A percentile compares a stretch with the other conserved stretches of the same genome.
phyloP scores from a whole-genome alignment of 805 yeast genomes.

The Phaffomyces antillensis region DNA sequence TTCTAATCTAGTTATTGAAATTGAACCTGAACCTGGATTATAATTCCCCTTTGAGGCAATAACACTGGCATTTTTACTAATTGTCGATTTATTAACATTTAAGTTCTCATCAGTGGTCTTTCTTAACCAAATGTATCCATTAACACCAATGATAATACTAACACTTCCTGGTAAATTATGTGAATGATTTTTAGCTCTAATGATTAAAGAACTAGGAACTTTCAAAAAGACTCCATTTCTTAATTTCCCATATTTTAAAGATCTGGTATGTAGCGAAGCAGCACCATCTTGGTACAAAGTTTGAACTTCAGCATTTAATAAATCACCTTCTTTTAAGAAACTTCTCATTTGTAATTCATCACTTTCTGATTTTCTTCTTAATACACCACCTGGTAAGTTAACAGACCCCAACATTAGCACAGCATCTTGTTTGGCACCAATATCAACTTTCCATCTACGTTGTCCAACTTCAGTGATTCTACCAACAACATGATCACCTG shows the following conservation, averaged over 20 bases:
- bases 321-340: constrained; percentile 91
- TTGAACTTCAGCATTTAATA: constrained; percentile 94
- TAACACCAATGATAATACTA: constrained; percentile 84
- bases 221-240: constrained; percentile 80
- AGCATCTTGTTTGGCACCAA: constrained; percentile 93
- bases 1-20: constrained; percentile 77
- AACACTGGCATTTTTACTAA: constrained; percentile 29
- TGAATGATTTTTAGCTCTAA: constrained; percentile 82
- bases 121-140: constrained; percentile 90
- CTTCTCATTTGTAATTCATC: constrained; percentile 96
- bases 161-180: constrained; percentile 92
- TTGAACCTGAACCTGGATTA: constrained; percentile 51
- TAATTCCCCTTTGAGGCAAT: constrained; percentile 28
- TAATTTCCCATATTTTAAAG: constrained; percentile 89
- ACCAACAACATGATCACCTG: constrained; percentile 95
- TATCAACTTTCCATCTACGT: constrained; percentile 94
- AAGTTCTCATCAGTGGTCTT: constrained; percentile 42
- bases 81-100: constrained; percentile 23
- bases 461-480: constrained; percentile 90
- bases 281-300: constrained; percentile 82
- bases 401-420: constrained; percentile 90
- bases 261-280: constrained; percentile 91
- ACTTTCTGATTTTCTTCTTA: constrained; percentile 87
- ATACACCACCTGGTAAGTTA: constrained; percentile 93
- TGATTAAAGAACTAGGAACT: constrained; percentile 77